These are phyloP conservation scores for Iberis amara DNA, from an alignment of 441 rosid species.

Conservation along the genomic window DNA sequence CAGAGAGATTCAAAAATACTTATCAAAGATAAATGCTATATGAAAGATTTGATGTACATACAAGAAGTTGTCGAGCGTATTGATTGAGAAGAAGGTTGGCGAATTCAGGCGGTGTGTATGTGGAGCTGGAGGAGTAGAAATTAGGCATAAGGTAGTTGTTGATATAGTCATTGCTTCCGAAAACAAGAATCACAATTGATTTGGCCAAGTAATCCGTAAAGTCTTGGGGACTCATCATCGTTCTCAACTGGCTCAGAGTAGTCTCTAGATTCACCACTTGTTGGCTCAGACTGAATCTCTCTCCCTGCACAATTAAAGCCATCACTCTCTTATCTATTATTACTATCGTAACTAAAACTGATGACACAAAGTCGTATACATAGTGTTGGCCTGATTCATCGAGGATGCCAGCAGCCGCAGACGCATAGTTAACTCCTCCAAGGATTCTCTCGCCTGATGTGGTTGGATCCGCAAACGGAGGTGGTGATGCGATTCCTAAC, in stretches of 20 bases:
- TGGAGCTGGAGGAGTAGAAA: conserved; percentile 48
- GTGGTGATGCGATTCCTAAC: conserved; percentile 55
- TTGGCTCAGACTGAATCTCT: conserved; percentile 52
- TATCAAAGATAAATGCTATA: neutral
- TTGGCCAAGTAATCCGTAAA: conserved; percentile 43
- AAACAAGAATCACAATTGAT: conserved; percentile 53
- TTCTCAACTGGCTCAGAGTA: conserved; percentile 48
- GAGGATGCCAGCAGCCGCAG: conserved; percentile 85
- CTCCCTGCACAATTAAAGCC: conserved; percentile 43
- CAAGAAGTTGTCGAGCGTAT: conserved; percentile 59
- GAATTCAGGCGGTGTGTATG: conserved; percentile 49
- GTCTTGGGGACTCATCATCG: conserved; percentile 40
- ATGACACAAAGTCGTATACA: conserved; percentile 32
- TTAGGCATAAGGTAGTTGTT: conserved; percentile 77
- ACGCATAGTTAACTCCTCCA: conserved; percentile 74
- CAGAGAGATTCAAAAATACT: conserved; percentile 6
- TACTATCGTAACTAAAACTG: neutral
- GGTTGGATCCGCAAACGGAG: conserved; percentile 60
- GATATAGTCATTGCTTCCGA: conserved; percentile 91
- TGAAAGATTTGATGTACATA: conserved; percentile 13
- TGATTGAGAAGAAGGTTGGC: conserved; percentile 58
- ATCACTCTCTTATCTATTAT: neutral
- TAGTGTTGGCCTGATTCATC: conserved; percentile 72
- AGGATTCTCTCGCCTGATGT: conserved; percentile 49
- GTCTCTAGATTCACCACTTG: conserved; percentile 67